A percentile compares a stretch with the other conserved stretches of the same genome.
Conservation (phyloP, 352 stramenopile species). For the Phytophthora idaei region DNA sequence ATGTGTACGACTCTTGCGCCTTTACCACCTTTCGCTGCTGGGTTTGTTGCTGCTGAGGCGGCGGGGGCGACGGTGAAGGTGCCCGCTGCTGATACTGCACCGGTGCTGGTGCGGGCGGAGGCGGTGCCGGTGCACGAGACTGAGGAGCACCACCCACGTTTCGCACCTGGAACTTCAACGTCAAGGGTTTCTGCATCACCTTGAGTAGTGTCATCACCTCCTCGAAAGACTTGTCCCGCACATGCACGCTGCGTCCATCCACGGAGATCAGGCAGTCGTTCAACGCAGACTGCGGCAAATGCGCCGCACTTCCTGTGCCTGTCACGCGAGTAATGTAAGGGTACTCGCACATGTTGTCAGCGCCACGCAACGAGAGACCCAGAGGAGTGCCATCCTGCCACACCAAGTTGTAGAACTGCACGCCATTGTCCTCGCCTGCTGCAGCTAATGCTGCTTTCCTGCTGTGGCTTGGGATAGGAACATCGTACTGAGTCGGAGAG, state of each 20-base stretch:
- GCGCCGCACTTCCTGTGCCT: slow-evolving; percentile 77
- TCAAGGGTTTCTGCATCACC: slow-evolving; percentile 87
- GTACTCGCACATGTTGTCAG: slow-evolving; percentile 77
- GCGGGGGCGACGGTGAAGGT: slow-evolving; percentile 24
- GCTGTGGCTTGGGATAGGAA: slow-evolving; percentile 43
- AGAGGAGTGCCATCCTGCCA: slow-evolving; percentile 82
- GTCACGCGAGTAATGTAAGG: slow-evolving; percentile 89
- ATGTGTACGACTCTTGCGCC: slow-evolving; percentile 65
- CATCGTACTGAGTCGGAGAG: slow-evolving; percentile 48
- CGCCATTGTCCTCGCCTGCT: slow-evolving; percentile 36
- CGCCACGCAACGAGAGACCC: slow-evolving; percentile 76
- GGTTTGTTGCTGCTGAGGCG: slow-evolving; percentile 23
- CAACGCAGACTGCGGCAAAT: slow-evolving; percentile 76
- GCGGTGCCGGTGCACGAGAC: slow-evolving; percentile 19
- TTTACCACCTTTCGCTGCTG: slow-evolving; percentile 43
- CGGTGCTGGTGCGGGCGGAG: slow-evolving; percentile 22
- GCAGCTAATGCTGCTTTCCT: slow-evolving; percentile 35
- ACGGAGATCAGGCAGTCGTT: slow-evolving; percentile 83
- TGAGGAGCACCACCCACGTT: slow-evolving; percentile 31
- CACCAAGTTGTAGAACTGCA: slow-evolving; percentile 85
- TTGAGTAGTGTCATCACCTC: slow-evolving; percentile 90
- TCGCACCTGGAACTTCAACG: slow-evolving; percentile 81
- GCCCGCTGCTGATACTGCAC: slow-evolving; percentile 34
- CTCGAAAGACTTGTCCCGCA: slow-evolving; percentile 84
- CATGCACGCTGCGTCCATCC: slow-evolving; percentile 80